These are phyloP conservation scores for Tetracladium setigerum DNA, from an alignment of 495 filamentous ascomycete genomes.

Conservation along the genomic window DNA sequence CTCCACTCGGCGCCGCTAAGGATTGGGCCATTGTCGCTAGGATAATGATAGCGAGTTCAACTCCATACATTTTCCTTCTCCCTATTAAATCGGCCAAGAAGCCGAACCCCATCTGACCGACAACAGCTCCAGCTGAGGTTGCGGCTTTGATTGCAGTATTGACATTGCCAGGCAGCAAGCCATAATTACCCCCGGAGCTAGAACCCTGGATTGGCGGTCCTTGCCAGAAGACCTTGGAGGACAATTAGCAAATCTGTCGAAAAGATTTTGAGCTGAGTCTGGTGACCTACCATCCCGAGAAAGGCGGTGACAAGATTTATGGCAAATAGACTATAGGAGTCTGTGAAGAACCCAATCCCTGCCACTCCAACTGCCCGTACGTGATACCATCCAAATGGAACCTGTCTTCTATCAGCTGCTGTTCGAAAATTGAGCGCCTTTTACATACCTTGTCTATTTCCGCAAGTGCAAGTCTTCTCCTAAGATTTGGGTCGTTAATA, in stretches of 20 bases:
- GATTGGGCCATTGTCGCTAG: constrained; percentile 57
- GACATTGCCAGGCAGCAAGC: constrained; percentile 45
- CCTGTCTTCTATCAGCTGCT: constrained; percentile 46
- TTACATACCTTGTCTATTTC: constrained; percentile 24
- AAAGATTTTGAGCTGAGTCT: too few relatives aligned
- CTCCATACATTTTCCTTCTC: constrained; percentile 69
- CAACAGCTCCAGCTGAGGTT: constrained; percentile 63
- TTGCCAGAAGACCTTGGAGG: constrained; percentile 20
- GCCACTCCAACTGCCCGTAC: constrained; percentile 66
- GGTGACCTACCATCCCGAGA: constrained; percentile 58
- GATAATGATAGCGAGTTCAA: constrained; percentile 69
- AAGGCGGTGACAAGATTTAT: constrained; percentile 64
- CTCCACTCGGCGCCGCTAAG: constrained; percentile 44
- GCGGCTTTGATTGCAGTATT: constrained; percentile 69
- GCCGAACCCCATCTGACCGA: constrained; percentile 69
- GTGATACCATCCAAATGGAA: constrained; percentile 74
- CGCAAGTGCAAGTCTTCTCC: constrained; percentile 60
- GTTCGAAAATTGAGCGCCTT: neutral
- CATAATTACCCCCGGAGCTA: constrained; percentile 26
- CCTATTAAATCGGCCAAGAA: constrained; percentile 59
- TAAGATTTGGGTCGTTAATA: constrained; percentile 62
- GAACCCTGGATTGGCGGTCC: constrained; percentile 16
- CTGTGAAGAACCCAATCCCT: constrained; percentile 77
- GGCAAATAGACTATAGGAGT: constrained; percentile 73
- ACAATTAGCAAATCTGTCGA: constrained; percentile 15